A percentile compares a stretch with the other conserved stretches of the same genome.
Evolutionary conservation across 345 rosid species (phyloP).

Genomic region (Mangifera indica): DNA sequence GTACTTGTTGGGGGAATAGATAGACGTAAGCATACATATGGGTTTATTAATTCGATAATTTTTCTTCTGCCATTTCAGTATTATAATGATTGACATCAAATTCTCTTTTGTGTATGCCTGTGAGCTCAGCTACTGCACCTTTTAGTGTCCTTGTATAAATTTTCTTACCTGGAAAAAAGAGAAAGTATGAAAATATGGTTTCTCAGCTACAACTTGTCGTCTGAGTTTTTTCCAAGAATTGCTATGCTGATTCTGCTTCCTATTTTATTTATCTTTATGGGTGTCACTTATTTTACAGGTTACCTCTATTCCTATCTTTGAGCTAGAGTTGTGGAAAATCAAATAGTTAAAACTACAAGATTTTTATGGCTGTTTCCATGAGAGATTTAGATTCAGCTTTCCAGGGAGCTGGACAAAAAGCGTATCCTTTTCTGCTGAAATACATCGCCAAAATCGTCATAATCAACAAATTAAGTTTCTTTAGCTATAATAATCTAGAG

Average conservation of each 20-base stretch:
- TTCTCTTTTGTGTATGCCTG: neutral
- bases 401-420: conserved; percentile 95
- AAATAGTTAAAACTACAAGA: conserved; percentile 35
- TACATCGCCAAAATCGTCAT: conserved; percentile 13
- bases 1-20: neutral
- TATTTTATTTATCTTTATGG: conserved; percentile 13
- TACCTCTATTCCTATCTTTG: conserved; percentile 22
- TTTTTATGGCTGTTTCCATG: conserved; percentile 90
- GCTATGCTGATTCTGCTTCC: conserved; percentile 14
- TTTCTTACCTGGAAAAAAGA: neutral
- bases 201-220: neutral
- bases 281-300: conserved; percentile 32
- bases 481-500: neutral
- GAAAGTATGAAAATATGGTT: neutral
- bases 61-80: neutral
- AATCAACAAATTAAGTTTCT: neutral
- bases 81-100: neutral
- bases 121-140: neutral
- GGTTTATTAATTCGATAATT: neutral
- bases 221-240: conserved; percentile 14
- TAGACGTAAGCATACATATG: neutral
- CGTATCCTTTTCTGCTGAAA: conserved; percentile 72
- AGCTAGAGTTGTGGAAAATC: conserved; percentile 32
- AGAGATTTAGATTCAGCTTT: conserved; percentile 96
- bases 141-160: neutral